Evolutionary conservation across 169 alveolate species (phyloP), one percentile per base, ranked within the genome.

Genomic region (Plasmodium fragile): DNA sequence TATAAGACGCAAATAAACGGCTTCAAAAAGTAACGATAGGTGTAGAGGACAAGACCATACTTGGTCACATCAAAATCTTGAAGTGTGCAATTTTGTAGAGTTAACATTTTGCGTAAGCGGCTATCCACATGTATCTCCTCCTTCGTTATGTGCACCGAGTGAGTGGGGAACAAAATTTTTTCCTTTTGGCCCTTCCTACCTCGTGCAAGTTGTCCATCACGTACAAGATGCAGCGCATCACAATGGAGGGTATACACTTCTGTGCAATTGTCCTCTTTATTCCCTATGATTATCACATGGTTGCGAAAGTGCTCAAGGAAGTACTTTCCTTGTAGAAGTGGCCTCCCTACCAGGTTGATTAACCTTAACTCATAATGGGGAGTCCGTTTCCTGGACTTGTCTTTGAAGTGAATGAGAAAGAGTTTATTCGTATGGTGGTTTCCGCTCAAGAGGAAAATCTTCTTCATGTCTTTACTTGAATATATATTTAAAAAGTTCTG

Each of bases 21-120:
- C 22, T 73, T 85, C 45, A 85, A 43, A 43, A 85, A 85, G 34
- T 85, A 73, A 5, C 81, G 55, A 75, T 85, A 85, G 2, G 79
- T 10, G 49, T 30, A 85, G 6, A 85, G 36, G 16, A 55, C 78
- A 22, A 85, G 65, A 5, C 93, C 93, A 72, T 65, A 75, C 69
- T 39, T 85, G 30, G 71, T 85, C 81, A 85, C 32, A 45, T 85
- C 93, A 16, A 85, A 85, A 43, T 85, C 93, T 22, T 85, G 93
- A 5, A 72, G 52, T 13, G 18, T 75, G 49, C 84, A 85, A 16
- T 85, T 69, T 32, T 85, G 45, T n/a, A 85, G 32, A 10, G 84
- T 41, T 52, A 55, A 3, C 8, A 85, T n/a, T 34, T 32, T 85
- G 28, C 39, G 77, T 75, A 85, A 13, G 11, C 22, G 28, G 18